Conservation (phyloP, 257 asterid genomes). For the Perilla frutescens region DNA sequence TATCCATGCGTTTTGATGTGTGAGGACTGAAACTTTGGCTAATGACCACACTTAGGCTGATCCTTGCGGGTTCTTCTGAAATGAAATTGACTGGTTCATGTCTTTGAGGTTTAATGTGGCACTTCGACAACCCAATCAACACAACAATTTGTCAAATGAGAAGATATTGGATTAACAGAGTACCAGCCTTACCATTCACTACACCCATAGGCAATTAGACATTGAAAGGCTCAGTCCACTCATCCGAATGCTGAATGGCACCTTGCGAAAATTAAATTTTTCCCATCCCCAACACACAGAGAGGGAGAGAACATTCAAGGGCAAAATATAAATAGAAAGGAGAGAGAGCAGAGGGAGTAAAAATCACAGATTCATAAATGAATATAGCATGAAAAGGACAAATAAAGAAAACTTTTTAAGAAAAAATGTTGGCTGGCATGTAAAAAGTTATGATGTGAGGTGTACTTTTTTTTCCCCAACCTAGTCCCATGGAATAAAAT, state of each 20-base stretch:
- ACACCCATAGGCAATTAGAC: not conserved
- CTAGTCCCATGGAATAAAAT: not conserved
- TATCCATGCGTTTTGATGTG: not conserved
- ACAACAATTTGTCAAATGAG: not conserved
- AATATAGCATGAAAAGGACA: not conserved
- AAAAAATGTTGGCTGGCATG: not conserved
- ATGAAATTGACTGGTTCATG: conserved; percentile 17
- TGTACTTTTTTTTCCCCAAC: too few relatives aligned
- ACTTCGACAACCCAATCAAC: not conserved
- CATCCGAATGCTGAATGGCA: conserved; percentile 2
- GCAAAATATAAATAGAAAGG: not conserved
- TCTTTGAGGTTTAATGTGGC: conserved; percentile 4
- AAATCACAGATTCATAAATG: not conserved
- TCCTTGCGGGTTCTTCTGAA: conserved; percentile 23
- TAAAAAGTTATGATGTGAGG: not conserved
- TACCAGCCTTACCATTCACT: not conserved
- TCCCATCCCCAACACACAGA: not conserved
- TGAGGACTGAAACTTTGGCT: conserved; percentile 9
- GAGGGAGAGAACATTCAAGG: not conserved
- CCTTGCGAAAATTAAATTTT: conserved; percentile 2
- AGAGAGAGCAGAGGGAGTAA: not conserved
- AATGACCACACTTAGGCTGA: conserved; percentile 17
- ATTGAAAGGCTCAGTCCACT: not conserved
- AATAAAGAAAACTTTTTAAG: not conserved
- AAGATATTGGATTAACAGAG: not conserved